Base-by-base conservation (phyloP, 1,139 yeast genomes). In the Hemisphaericaspora subhashii region DNA sequence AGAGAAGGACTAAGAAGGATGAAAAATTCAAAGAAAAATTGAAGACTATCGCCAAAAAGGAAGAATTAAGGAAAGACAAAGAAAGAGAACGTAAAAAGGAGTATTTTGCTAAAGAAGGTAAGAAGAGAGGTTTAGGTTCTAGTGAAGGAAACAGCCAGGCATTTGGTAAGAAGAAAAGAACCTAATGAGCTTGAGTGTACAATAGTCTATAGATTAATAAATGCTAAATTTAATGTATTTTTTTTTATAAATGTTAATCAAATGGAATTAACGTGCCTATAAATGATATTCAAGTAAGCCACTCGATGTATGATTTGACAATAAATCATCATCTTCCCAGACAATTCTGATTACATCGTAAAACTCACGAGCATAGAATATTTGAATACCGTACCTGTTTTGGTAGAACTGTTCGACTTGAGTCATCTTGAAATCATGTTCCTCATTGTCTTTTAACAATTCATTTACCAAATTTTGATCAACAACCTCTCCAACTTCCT, bases 41-140 rank as follows among this genome's bases (percentile, higher is more conserved):
- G 44, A 86, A 86, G 69, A 83, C 79, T 53, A 57, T 86, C 37
- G 88, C 89, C 13, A 84, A 86, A 63, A 66, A 74, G 46, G 94
- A 85, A 46, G 94, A 83, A 52, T 64, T 73, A 34, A 81, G 82
- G 55, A 69, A 68, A 35, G 94, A 88, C 46, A 85, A 86, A 63
- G 92, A 86, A 48, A 81, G 76, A 56, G 90, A 86, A 58, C 79
- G 87, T 57, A 90, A 89, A 74, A 87, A 86, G 68, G 96, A 88
- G 41, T 89, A 68, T 58, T 92, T 92, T 56, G 74, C 84, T 36
- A 80, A 73, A 49, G 81, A 82, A 52, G 87, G 90, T 25, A 80
- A 77, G 57, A 86, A 83, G 68, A 77, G 89, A 62, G 66, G 74
- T 21, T 54, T 66, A 41, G 71, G 63, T n/a, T 51, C 69, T 10